Percentiles rank a stretch among this genome's conserved stretches.
phyloP scores from a whole-genome alignment of 2,329 filamentous ascomycete genomes.

The Penicillium polonicum region DNA sequence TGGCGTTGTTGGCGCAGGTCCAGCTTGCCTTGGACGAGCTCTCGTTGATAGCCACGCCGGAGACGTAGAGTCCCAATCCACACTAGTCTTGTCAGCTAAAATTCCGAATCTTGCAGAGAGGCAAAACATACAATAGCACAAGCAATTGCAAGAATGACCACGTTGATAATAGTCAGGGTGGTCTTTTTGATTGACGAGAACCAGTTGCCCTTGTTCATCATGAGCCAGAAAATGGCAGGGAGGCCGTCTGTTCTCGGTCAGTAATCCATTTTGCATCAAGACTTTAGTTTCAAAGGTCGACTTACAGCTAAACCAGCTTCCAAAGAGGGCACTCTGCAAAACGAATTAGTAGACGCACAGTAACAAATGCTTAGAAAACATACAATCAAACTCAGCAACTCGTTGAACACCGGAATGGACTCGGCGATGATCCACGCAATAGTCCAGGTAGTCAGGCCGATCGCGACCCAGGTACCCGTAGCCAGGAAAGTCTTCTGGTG shows the following conservation, averaged over 20 bases:
- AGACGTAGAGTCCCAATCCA: slow-evolving; percentile 44
- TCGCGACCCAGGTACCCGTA: slow-evolving; percentile 56
- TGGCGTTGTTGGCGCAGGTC: slow-evolving; percentile 40
- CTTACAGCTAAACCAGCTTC: slow-evolving; percentile 62
- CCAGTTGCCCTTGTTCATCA: slow-evolving; percentile 47
- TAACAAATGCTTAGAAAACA: not conserved
- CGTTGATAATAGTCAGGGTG: slow-evolving; percentile 45
- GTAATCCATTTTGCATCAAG: not conserved
- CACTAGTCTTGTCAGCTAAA: slow-evolving; percentile 27
- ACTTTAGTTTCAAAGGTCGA: slow-evolving; percentile 21
- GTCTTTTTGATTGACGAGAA: slow-evolving; percentile 45
- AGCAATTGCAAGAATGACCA: slow-evolving; percentile 39
- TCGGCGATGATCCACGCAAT: slow-evolving; percentile 66
- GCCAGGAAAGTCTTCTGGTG: slow-evolving; percentile 49
- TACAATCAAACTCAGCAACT: slow-evolving; percentile 60
- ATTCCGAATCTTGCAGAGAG: not conserved
- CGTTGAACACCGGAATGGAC: slow-evolving; percentile 66
- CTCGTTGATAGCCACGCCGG: slow-evolving; percentile 39
- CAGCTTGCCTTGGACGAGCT: slow-evolving; percentile 36
- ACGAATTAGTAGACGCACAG: slow-evolving; percentile 11
- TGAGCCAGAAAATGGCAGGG: slow-evolving; percentile 48
- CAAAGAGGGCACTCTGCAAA: slow-evolving; percentile 53
- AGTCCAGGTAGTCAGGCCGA: slow-evolving; percentile 56
- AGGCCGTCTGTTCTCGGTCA: slow-evolving; percentile 19
- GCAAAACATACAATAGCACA: slow-evolving; percentile 26